Conservation (phyloP, 768 basidiomycete species). For the Ramaria sp. region DNA sequence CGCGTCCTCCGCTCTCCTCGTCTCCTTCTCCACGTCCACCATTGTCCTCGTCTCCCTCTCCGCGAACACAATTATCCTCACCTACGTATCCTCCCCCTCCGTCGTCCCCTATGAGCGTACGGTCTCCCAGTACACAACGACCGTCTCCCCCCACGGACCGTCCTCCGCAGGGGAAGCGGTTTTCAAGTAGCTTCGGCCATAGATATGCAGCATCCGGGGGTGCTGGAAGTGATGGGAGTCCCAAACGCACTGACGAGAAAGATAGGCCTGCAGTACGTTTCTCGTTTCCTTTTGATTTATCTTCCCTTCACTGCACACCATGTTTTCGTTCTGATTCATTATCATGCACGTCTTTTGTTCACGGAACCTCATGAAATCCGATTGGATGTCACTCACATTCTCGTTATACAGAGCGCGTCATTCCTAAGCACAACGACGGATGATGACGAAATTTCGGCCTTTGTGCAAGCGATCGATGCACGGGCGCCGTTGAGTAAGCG, state of each 20-base stretch:
- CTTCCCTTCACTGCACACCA: background rate
- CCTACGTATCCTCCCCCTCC: background rate
- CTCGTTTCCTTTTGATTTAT: too few relatives aligned
- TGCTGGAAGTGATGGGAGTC: constrained; percentile 20
- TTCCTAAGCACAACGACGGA: constrained; percentile 43
- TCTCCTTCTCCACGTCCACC: background rate
- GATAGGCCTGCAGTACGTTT: constrained; percentile 1
- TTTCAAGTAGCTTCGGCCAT: constrained; percentile 72
- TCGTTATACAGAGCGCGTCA: constrained; percentile 33
- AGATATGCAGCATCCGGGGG: constrained; percentile 33
- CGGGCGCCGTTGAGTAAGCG: constrained; percentile 43
- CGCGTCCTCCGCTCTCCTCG: constrained; percentile 25
- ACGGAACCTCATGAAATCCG: background rate
- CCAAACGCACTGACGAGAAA: constrained; percentile 24
- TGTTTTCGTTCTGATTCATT: background rate
- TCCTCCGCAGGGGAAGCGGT: constrained; percentile 45
- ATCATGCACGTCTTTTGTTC: background rate
- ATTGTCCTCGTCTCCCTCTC: background rate
- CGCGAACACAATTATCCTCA: background rate
- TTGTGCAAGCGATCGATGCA: constrained; percentile 67
- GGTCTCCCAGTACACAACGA: constrained; percentile 22
- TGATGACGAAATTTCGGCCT: constrained; percentile 69
- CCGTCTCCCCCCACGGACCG: constrained; percentile 25
- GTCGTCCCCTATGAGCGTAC: background rate
- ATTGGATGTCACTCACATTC: too few relatives aligned